Percentiles rank a stretch among this genome's conserved stretches.
Conservation (phyloP, 2,329 filamentous ascomycete genomes). For the Sporothrix mexicana region DNA sequence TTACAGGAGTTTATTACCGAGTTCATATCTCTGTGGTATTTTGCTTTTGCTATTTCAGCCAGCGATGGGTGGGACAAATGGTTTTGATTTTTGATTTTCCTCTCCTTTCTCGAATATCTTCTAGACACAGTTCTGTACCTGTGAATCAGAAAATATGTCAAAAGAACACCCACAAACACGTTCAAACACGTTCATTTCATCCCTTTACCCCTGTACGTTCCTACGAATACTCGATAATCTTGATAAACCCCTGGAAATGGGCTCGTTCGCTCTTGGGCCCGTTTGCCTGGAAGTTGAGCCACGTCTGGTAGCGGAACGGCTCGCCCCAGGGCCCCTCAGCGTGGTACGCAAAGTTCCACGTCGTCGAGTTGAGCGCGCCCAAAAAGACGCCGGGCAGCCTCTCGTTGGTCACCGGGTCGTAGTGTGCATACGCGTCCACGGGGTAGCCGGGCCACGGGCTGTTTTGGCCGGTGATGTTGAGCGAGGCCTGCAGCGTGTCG, state of each 20-base stretch:
- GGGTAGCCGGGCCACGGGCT: slow-evolving; percentile 6
- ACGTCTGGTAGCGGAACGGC: slow-evolving; percentile 15
- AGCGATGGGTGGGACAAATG: too few species aligned
- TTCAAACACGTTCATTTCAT: too few species aligned
- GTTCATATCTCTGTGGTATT: too few species aligned
- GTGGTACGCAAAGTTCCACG: slow-evolving; percentile 17
- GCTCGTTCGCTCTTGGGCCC: neutral
- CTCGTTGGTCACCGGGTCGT: slow-evolving; percentile 8
- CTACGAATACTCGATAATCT: neutral
- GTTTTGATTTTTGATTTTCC: too few species aligned
- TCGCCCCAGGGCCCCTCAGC: neutral
- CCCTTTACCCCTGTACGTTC: too few species aligned
- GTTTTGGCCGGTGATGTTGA: neutral
- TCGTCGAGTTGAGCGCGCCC: slow-evolving; percentile 27
- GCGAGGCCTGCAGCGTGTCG: too few species aligned
- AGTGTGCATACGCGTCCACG: neutral
- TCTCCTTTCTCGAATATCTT: too few species aligned
- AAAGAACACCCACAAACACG: too few species aligned
- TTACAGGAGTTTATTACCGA: too few species aligned
- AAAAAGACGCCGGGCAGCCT: slow-evolving; percentile 26
- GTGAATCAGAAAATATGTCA: too few species aligned
- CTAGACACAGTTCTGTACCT: too few species aligned
- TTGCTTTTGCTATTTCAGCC: too few species aligned
- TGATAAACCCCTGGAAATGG: slow-evolving; percentile 12
- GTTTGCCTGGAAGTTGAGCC: neutral